phyloP scores from a whole-genome alignment of 2,329 filamentous ascomycete species.

The Scedosporium apiospermum region DNA sequence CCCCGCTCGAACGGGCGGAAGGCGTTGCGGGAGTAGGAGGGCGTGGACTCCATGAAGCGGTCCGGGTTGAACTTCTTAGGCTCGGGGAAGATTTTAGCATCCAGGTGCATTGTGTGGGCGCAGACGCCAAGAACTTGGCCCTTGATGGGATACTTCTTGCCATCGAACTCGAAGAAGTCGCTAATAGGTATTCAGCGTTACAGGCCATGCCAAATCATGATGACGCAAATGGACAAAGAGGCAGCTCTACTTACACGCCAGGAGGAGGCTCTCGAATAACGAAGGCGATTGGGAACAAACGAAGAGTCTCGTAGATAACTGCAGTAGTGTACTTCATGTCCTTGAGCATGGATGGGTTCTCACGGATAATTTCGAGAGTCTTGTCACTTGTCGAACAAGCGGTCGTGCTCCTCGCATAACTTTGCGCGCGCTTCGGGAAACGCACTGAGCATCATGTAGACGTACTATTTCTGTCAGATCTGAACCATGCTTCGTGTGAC shows the following conservation, averaged over 20 bases:
- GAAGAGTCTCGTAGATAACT: conserved; percentile 45
- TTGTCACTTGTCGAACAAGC: conserved; percentile 17
- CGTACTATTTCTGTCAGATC: conserved; percentile 6
- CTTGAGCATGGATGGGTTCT: conserved; percentile 34
- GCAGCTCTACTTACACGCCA: conserved; percentile 9
- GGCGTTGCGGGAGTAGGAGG: conserved; percentile 5
- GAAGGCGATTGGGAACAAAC: conserved; percentile 38
- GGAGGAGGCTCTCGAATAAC: conserved; percentile 23
- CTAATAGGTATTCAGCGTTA: not conserved
- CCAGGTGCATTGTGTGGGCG: conserved; percentile 17
- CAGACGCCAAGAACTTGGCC: conserved; percentile 15
- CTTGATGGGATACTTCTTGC: conserved; percentile 25
- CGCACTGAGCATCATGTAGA: conserved; percentile 13
- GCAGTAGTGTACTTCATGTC: conserved; percentile 40
- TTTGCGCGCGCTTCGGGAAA: conserved; percentile 14
- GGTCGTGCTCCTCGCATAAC: conserved; percentile 19
- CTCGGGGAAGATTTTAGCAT: conserved; percentile 25
- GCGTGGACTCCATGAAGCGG: conserved; percentile 21
- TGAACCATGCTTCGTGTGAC: not conserved
- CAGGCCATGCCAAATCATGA: not conserved
- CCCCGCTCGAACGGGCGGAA: conserved; percentile 27
- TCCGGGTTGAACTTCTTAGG: conserved; percentile 30
- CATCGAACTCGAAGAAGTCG: conserved; percentile 26
- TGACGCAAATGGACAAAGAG: not conserved
- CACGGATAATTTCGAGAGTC: conserved; percentile 23